These are phyloP conservation scores for Aspergillus bridgeri DNA, from an alignment of 495 filamentous ascomycete genomes.

Conservation along the genomic window DNA sequence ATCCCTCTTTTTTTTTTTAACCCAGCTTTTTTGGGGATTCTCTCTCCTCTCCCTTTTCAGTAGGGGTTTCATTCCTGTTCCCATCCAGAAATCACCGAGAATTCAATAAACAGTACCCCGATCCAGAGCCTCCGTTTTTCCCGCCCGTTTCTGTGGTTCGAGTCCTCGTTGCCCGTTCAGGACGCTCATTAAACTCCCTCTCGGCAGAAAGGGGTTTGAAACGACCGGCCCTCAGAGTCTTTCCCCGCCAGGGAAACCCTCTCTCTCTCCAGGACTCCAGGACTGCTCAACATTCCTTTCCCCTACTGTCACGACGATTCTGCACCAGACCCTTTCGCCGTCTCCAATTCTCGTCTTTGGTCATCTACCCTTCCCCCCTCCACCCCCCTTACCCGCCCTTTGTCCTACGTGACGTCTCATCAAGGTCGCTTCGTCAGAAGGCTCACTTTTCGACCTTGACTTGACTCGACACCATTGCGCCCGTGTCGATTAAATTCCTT, in stretches of 20 bases:
- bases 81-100: neutral
- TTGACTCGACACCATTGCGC: constrained; percentile 1
- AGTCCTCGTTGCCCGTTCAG: constrained; percentile 7
- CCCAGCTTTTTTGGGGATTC: neutral
- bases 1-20: neutral
- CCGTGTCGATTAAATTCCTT: neutral
- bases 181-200: constrained; percentile 15
- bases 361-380: neutral
- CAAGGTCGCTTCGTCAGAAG: neutral
- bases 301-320: constrained; percentile 6
- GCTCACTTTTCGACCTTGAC: neutral
- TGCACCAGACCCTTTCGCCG: constrained; percentile 5
- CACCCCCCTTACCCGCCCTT: constrained; percentile 2
- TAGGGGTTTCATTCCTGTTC: constrained; percentile 2
- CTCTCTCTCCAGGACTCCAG: constrained; percentile 10
- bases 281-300: constrained; percentile 9
- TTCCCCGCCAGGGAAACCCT: constrained; percentile 20
- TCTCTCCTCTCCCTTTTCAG: constrained; percentile 5
- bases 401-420: constrained; percentile 2
- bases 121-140: neutral
- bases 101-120: neutral
- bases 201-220: constrained; percentile 21
- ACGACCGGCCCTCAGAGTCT: constrained; percentile 16
- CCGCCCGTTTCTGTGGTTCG: neutral
- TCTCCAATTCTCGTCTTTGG: neutral